Conservation (phyloP, 306 rosid species). For the Inga leiocalycina region DNA sequence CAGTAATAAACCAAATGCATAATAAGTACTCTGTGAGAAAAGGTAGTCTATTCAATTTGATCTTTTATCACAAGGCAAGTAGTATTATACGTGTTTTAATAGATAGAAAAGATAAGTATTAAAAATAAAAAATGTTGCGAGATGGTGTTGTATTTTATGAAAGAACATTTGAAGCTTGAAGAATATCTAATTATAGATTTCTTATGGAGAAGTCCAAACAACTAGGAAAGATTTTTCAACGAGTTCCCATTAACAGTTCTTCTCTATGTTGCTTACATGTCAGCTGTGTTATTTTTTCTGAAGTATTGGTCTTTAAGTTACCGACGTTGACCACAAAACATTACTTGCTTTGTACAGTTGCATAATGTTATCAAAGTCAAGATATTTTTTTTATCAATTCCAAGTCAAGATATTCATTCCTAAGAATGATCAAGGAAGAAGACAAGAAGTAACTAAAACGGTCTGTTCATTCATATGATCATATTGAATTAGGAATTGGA, state of each 20-base stretch:
- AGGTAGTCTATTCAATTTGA: conserved; percentile 50
- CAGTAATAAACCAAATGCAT: conserved; percentile 67
- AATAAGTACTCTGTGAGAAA: conserved; percentile 73
- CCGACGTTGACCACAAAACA: neutral
- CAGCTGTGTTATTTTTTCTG: conserved; percentile 24
- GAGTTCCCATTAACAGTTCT: neutral
- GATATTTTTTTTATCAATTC: neutral
- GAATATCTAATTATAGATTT: conserved; percentile 9
- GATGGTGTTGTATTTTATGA: conserved; percentile 27
- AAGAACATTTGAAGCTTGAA: conserved; percentile 20
- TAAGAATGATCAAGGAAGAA: neutral
- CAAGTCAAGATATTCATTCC: neutral
- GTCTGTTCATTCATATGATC: neutral
- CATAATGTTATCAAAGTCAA: neutral
- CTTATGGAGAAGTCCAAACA: neutral
- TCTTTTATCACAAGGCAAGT: conserved; percentile 22
- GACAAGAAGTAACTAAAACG: neutral
- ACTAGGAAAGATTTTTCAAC: conserved; percentile 11
- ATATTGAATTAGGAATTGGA: neutral
- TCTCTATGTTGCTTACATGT: neutral
- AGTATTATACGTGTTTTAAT: conserved; percentile 4
- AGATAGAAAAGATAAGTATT: conserved; percentile 23
- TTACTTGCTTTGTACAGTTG: neutral
- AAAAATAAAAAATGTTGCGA: conserved; percentile 11
- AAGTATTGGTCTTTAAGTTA: conserved; percentile 3